phyloP scores from a whole-genome alignment of 1,284 basidiomycete genomes.

The Apiotrichum montevideense region DNA sequence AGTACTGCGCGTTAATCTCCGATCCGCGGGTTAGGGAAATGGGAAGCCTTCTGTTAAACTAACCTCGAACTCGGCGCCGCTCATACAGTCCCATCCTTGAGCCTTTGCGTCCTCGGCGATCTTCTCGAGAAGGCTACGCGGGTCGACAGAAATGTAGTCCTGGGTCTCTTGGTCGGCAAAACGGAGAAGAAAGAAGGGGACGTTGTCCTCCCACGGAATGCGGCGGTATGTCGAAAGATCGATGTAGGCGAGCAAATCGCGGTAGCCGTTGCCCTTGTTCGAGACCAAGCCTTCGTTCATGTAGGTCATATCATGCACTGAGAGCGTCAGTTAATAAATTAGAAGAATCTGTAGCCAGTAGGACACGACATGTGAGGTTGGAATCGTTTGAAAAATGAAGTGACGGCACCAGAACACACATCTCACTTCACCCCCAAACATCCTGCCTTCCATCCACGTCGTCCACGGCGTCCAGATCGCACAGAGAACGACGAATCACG shows the following conservation, averaged over 20 bases:
- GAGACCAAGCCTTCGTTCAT: slow-evolving; percentile 79
- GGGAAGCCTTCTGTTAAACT: slow-evolving; percentile 16
- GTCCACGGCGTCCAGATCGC: not conserved
- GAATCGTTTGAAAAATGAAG: no score
- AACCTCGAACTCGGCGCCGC: slow-evolving; percentile 88
- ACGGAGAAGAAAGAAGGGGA: slow-evolving; percentile 87
- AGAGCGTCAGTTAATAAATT: not conserved
- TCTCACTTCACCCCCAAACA: not conserved
- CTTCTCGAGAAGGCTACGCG: slow-evolving; percentile 68
- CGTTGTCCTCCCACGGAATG: slow-evolving; percentile 85
- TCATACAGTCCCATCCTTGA: slow-evolving; percentile 59
- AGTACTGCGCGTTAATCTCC: slow-evolving; percentile 58
- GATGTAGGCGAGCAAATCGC: slow-evolving; percentile 75
- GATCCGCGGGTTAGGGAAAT: not conserved
- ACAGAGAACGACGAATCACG: not conserved
- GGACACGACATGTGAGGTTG: not conserved
- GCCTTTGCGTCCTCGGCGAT: slow-evolving; percentile 50
- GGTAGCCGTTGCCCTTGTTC: slow-evolving; percentile 84
- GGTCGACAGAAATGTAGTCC: slow-evolving; percentile 71
- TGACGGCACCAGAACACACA: no score
- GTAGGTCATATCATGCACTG: slow-evolving; percentile 70
- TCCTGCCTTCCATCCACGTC: not conserved
- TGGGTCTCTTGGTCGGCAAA: slow-evolving; percentile 80
- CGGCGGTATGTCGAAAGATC: slow-evolving; percentile 79
- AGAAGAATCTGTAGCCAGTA: not conserved